Percentiles rank a stretch among this genome's conserved stretches.
Evolutionary conservation across 306 rosid species (phyloP).

Genomic region (Parietaria judaica): DNA sequence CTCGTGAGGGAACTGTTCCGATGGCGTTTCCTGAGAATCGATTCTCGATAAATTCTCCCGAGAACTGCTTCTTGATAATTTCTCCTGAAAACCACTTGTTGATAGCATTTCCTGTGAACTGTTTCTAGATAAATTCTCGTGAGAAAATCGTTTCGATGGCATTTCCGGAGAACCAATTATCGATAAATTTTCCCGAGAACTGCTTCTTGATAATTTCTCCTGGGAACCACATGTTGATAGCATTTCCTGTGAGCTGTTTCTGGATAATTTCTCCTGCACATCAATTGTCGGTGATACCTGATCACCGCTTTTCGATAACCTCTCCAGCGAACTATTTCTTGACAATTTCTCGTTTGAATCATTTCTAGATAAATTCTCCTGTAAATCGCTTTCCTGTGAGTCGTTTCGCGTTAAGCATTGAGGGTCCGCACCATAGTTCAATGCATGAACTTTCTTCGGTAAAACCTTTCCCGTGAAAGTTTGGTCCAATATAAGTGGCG

Average conservation of each 20-base stretch:
- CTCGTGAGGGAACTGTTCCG: conserved; percentile 16
- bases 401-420: conserved; percentile 26
- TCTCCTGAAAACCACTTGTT: conserved; percentile 6
- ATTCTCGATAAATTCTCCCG: conserved; percentile 21
- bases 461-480: conserved; percentile 40
- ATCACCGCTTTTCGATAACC: neutral
- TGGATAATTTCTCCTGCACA: neutral
- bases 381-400: neutral
- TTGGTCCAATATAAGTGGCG: conserved; percentile 49
- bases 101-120: conserved; percentile 20
- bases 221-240: conserved; percentile 12
- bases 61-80: conserved; percentile 17
- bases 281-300: neutral
- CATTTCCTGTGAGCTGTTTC: neutral
- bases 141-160: conserved; percentile 13
- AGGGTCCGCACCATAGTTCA: conserved; percentile 29
- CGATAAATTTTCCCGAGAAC: conserved; percentile 19
- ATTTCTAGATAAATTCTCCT: conserved; percentile 14
- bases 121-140: neutral
- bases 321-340: neutral
- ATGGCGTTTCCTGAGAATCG: conserved; percentile 15
- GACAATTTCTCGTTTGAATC: neutral
- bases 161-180: conserved; percentile 20
- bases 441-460: conserved; percentile 37
- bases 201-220: conserved; percentile 28